Percentiles rank a stretch among this genome's conserved stretches.
phyloP scores from a whole-genome alignment of 768 basidiomycete genomes.

The Termitomyces sp. region DNA sequence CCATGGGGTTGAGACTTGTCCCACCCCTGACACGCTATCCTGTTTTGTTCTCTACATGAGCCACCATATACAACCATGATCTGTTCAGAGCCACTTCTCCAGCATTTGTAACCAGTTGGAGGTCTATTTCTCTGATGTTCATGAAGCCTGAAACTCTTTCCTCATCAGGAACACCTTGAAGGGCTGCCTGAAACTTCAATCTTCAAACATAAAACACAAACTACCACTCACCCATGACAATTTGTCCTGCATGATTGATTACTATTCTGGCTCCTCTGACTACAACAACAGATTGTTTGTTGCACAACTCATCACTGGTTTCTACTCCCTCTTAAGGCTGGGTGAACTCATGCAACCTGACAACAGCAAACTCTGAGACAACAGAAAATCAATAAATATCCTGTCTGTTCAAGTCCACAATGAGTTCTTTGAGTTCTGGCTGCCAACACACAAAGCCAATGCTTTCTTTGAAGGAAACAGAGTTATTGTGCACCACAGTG shows the following conservation, averaged over 20 bases:
- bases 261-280: neutral
- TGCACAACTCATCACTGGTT: constrained; percentile 21
- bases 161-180: constrained; percentile 23
- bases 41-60: too few relatives aligned
- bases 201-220: constrained; percentile 16
- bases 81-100: neutral
- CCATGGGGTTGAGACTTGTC: too few relatives aligned
- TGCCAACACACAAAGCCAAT: constrained; percentile 22
- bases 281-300: constrained; percentile 26
- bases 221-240: constrained; percentile 13
- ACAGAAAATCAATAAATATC: neutral
- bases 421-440: neutral
- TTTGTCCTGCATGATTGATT: neutral
- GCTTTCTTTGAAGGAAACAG: constrained; percentile 17
- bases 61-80: too few relatives aligned
- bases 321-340: constrained; percentile 21
- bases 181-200: constrained; percentile 18
- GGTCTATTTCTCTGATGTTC: neutral
- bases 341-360: constrained; percentile 26
- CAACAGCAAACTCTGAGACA: constrained; percentile 3
- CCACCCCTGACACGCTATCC: too few relatives aligned
- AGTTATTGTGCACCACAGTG: constrained; percentile 2
- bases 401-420: neutral
- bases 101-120: neutral
- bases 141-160: neutral